These are phyloP conservation scores for Rubia peregrina DNA, from an alignment of 305 asterid genomes.

Conservation along the genomic window DNA sequence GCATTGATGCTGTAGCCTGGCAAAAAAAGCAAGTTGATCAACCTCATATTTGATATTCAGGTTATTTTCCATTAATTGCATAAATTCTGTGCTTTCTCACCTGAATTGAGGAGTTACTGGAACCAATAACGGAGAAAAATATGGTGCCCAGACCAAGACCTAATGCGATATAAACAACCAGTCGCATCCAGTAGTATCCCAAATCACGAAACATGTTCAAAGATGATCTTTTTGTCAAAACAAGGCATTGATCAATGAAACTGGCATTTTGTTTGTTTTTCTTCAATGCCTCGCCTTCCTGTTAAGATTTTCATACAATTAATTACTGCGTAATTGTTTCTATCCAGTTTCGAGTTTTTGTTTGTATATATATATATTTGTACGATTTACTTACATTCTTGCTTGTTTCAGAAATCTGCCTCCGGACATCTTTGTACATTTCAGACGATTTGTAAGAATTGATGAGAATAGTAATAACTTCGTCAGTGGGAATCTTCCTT, in stretches of 20 bases:
- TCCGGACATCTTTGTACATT: slow-evolving; percentile 8
- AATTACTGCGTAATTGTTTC: neutral
- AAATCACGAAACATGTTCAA: slow-evolving; percentile 38
- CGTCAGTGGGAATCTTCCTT: slow-evolving; percentile 17
- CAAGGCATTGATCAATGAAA: slow-evolving; percentile 22
- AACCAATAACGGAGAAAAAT: slow-evolving; percentile 19
- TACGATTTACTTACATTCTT: slow-evolving; percentile 12
- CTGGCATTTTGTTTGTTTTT: slow-evolving; percentile 22
- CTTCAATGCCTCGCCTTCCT: slow-evolving; percentile 27
- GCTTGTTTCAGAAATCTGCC: slow-evolving; percentile 17
- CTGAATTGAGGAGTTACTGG: slow-evolving; percentile 15
- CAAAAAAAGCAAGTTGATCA: neutral
- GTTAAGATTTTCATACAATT: neutral
- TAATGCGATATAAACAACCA: slow-evolving; percentile 17
- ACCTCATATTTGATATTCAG: neutral
- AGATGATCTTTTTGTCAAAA: slow-evolving; percentile 34
- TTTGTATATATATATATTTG: neutral
- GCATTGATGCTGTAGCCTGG: slow-evolving; percentile 30
- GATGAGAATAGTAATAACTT: slow-evolving; percentile 15
- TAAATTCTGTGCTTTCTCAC: slow-evolving; percentile 8
- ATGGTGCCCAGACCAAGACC: slow-evolving; percentile 24
- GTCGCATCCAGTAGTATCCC: slow-evolving; percentile 42
- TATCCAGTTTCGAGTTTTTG: neutral
- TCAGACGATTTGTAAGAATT: slow-evolving; percentile 17
- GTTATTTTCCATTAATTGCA: neutral